A percentile compares a stretch with the other conserved stretches of the same genome.
phyloP scores from a whole-genome alignment of 2,329 filamentous ascomycete genomes.

The Colletotrichum chlorophyti region DNA sequence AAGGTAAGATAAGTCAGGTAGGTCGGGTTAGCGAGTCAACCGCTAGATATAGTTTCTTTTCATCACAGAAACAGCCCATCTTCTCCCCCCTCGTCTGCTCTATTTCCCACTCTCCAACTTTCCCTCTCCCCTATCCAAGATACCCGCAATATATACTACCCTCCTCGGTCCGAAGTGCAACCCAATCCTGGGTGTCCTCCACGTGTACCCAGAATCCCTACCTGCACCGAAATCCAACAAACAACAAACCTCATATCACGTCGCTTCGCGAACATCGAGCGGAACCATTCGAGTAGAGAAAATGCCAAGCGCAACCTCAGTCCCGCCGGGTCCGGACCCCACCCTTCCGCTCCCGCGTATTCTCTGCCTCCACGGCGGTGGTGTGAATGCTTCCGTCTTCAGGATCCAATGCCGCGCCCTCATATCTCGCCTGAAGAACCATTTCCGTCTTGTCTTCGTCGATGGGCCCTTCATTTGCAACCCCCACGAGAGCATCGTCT shows the following conservation, averaged over 20 bases:
- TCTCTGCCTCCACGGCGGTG: slow-evolving; percentile 83
- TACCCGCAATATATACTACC: too few species aligned
- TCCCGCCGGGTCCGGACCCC: slow-evolving; percentile 11
- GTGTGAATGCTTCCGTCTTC: slow-evolving; percentile 76
- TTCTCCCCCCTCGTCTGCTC: too few species aligned
- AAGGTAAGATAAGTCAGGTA: too few species aligned
- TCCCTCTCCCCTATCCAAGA: too few species aligned
- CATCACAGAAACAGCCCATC: too few species aligned
- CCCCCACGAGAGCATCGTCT: slow-evolving; percentile 66
- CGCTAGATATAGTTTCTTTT: too few species aligned
- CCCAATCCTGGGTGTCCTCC: too few species aligned
- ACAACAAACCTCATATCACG: too few species aligned
- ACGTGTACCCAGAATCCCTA: too few species aligned
- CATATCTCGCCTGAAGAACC: slow-evolving; percentile 51
- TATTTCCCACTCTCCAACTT: too few species aligned
- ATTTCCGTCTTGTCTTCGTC: slow-evolving; percentile 76
- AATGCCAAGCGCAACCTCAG: slow-evolving; percentile 20
- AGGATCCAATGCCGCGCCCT: slow-evolving; percentile 68
- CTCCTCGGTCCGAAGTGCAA: too few species aligned
- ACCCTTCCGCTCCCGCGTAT: slow-evolving; percentile 63
- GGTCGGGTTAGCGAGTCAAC: background rate
- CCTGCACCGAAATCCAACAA: too few species aligned
- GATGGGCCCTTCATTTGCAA: slow-evolving; percentile 71
- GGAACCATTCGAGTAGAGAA: background rate
- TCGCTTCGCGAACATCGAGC: background rate